These are phyloP conservation scores for Colletotrichum eremochloae DNA, from an alignment of 2,329 filamentous ascomycete species.

Conservation along the genomic window DNA sequence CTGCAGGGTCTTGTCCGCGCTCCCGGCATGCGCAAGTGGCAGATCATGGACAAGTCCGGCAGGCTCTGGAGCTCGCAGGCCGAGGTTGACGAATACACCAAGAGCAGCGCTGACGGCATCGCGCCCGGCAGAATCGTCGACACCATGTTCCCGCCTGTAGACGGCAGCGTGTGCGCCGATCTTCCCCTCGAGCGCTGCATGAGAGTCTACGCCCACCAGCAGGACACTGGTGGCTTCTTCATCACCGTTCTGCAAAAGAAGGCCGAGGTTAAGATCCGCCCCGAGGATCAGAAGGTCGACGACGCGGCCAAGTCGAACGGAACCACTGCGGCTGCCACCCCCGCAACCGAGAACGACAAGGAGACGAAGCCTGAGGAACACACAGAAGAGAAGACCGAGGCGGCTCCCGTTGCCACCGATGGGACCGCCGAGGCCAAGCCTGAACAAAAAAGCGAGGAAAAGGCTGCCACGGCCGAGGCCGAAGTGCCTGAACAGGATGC, in stretches of 20 bases:
- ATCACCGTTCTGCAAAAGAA: slow-evolving; percentile 95
- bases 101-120: slow-evolving; percentile 69
- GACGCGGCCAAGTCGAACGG: slow-evolving; percentile 42
- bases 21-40: slow-evolving; percentile 85
- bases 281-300: slow-evolving; percentile 75
- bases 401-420: slow-evolving; percentile 5
- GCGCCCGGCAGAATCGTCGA: slow-evolving; percentile 78
- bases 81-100: slow-evolving; percentile 79
- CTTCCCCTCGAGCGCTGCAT: slow-evolving; percentile 92
- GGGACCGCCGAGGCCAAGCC: slow-evolving; percentile 16
- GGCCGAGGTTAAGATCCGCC: slow-evolving; percentile 77
- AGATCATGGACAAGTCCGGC: slow-evolving; percentile 88
- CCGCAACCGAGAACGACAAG: slow-evolving; percentile 37
- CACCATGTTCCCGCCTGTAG: slow-evolving; percentile 84
- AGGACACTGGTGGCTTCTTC: slow-evolving; percentile 98
- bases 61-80: slow-evolving; percentile 85
- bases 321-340: slow-evolving; percentile 36
- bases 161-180: slow-evolving; percentile 65
- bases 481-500: slow-evolving; percentile 41
- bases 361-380: slow-evolving; percentile 31
- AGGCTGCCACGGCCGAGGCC: slow-evolving; percentile 11
- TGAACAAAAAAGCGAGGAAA: slow-evolving; percentile 23
- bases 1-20: slow-evolving; percentile 82
- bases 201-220: slow-evolving; percentile 92
- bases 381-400: slow-evolving; percentile 37